Evolutionary conservation across 164 flowering plant species (phyloP), one percentile per base, ranked within the genome.

Genomic region (Malania oleifera): DNA sequence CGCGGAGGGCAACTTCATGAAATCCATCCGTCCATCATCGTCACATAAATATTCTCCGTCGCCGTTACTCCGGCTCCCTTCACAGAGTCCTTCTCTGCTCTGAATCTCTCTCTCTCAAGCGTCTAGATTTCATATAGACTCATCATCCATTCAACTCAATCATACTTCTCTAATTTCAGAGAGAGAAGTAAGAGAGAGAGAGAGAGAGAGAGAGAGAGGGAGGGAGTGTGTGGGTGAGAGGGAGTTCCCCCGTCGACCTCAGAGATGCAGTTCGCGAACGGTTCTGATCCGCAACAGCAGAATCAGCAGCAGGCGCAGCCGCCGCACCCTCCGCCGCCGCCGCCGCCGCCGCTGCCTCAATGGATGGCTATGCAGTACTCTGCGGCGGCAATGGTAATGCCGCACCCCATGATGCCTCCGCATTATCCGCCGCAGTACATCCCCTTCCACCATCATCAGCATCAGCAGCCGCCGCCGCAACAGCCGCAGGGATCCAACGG

Each of bases 351-450:
- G 62, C 85, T 45, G 59, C 78, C 57, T 58, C 79, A 50, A 52
- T 73, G 78, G 96, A 63, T 81, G 83, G 72, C 91, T 75, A 76
- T 86, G 91, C 89, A 79, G 75, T 89, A 87, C 35, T 86, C 86
- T 5, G 77, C 87, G 52, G 81, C 82, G 54, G 74, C 80, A 37
- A 81, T 86, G 86, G 75, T 80, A 69, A 82, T 82, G 85, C 93
- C 55, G 69, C 89, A 76, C 17, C 87, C 70, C 52, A 82, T 84
- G 93, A 76, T 81, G 75, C 82, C 80, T n/a, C 89, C 73, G 59
- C 91, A 83, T 55, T 78, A 74, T 53, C 73, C 77, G 35, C 74
- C 69, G 48, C 87, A 71, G 15, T 85, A 73, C 61, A 45, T 84
- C 73, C 71, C 80, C 10, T 85, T 67, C 41, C 82, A 74, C 37